Base-by-base conservation (phyloP, 257 asterid species). In the Coffea eugenioides region DNA sequence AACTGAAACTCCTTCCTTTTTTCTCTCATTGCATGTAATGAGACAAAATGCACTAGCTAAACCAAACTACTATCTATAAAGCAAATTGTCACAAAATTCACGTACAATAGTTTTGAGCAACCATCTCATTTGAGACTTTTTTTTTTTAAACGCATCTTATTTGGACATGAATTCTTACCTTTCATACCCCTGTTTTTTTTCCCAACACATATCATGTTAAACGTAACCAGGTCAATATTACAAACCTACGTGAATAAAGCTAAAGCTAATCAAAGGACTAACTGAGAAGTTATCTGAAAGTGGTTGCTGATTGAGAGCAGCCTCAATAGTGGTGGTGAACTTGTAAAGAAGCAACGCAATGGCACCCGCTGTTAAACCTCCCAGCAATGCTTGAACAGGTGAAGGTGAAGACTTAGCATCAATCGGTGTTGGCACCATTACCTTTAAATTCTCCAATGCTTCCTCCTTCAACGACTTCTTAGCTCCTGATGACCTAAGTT, bases 261-360 rank as follows among this genome's bases (percentile, higher is more conserved):
- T 15, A 27, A 71, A 57, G 36, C 41, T 51, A 78, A 74, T 41
- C 69, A 59, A 71, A 80, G 70, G 79, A 82, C 92, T 66, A 46
- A 94, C 97, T 87, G 92, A 89, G 85, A 83, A 93, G 85, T 85
- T 92, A 85, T 95, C 98, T 13, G 98, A 48, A 80, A 95, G 88
- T 1, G 91, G 76, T 77, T 93, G 98, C 84, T 95, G 95, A 80
- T 84, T 89, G 59, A 95, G 93, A 80, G 94, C 64, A 49, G 91
- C 71, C 90, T 93, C 98, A n/a, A 95, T 39, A 18, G 97, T 93
- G 9, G 88, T 85, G 3, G 97, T 84, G 82, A 95, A 95, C 79
- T 95, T 93, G 91, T 88, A 95, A 52, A 93, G 97, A 80, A 95
- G 77, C 31, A 92, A 73, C 0, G 97, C 89, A 27, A 93, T 85